Percentiles rank a stretch among this genome's conserved stretches.
Conservation (phyloP, 179 eudicot genomes). For the Vitellaria paradoxa region DNA sequence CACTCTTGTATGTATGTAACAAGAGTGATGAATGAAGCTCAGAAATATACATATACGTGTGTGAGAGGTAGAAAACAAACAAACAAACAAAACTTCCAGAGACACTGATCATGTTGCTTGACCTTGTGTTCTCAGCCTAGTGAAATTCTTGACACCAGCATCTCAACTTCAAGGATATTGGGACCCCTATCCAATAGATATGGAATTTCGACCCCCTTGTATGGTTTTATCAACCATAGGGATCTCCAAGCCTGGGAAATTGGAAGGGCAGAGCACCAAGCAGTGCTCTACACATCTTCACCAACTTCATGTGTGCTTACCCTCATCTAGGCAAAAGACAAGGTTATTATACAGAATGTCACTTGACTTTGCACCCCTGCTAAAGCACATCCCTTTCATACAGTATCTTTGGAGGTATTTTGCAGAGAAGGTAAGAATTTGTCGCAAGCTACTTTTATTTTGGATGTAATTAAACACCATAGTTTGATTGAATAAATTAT, state of each 20-base stretch:
- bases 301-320: conserved; percentile 94
- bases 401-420: conserved; percentile 81
- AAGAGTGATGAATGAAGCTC: not conserved
- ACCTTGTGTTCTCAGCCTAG: conserved; percentile 53
- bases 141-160: conserved; percentile 88
- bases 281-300: conserved; percentile 95
- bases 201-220: conserved; percentile 96
- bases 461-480: not conserved
- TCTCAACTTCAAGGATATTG: conserved; percentile 89
- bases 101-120: conserved; percentile 1
- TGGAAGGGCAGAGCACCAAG: conserved; percentile 83
- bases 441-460: not conserved
- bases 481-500: not conserved
- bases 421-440: conserved; percentile 67
- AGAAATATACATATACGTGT: not conserved
- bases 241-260: conserved; percentile 90
- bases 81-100: not conserved
- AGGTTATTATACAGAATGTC: conserved; percentile 95
- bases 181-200: conserved; percentile 97
- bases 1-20: too few species aligned
- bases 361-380: conserved; percentile 81
- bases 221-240: conserved; percentile 95
- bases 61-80: not conserved
- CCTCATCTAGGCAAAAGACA: conserved; percentile 77
- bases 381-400: conserved; percentile 85